Percentiles rank a stretch among this genome's conserved stretches.
These are phyloP conservation scores for Prosopis cineraria DNA, from an alignment of 306 rosid species.

Conservation along the genomic window DNA sequence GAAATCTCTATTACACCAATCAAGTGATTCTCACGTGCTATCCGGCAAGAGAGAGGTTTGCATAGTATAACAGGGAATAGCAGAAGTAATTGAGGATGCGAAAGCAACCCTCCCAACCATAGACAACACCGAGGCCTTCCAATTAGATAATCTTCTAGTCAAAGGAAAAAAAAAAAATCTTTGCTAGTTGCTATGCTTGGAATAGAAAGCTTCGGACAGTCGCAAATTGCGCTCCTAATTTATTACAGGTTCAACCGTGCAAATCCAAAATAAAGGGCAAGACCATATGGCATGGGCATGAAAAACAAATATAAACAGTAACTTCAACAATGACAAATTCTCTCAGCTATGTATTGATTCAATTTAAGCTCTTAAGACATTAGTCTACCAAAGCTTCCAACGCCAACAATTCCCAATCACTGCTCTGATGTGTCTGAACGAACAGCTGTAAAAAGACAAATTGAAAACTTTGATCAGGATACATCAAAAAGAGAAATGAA, in stretches of 20 bases:
- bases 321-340: not conserved
- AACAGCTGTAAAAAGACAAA: conserved; percentile 42
- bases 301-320: not conserved
- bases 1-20: too few species aligned
- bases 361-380: conserved; percentile 21
- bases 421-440: conserved; percentile 55
- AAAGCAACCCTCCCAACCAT: too few species aligned
- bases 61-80: too few species aligned
- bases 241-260: not conserved
- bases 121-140: too few species aligned
- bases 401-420: conserved; percentile 37
- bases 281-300: not conserved
- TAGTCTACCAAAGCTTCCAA: conserved; percentile 13
- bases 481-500: conserved; percentile 5
- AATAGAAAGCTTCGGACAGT: not conserved
- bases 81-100: too few species aligned
- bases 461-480: conserved; percentile 27
- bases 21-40: too few species aligned
- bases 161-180: too few species aligned
- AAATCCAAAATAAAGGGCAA: conserved; percentile 7
- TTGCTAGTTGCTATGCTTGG: not conserved
- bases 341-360: conserved; percentile 8
- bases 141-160: too few species aligned
- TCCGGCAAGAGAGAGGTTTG: too few species aligned
- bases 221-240: not conserved